phyloP scores from a whole-genome alignment of 192 early-diverging fungal genomes.

The Backusella circina region DNA sequence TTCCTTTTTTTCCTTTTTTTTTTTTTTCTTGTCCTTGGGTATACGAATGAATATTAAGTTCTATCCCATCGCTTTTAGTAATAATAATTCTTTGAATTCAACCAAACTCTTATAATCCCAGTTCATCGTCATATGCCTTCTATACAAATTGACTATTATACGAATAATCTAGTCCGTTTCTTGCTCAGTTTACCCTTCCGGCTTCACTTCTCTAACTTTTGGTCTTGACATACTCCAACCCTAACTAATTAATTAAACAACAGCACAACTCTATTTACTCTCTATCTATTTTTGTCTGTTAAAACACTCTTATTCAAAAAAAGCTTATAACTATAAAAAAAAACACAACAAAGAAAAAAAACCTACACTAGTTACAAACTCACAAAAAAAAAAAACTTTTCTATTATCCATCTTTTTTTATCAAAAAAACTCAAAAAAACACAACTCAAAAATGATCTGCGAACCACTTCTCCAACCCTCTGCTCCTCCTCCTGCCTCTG shows the following conservation, averaged over 20 bases:
- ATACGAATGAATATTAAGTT: conserved; percentile 14
- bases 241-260: conserved; percentile 13
- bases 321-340: neutral
- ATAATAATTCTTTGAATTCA: conserved; percentile 4
- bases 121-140: conserved; percentile 5
- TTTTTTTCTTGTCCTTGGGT: neutral
- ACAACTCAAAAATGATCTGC: neutral
- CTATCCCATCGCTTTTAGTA: neutral
- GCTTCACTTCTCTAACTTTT: conserved; percentile 41
- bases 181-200: conserved; percentile 39
- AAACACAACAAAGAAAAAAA: neutral
- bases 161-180: conserved; percentile 32
- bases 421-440: neutral
- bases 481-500: conserved; percentile 22
- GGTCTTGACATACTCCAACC: conserved; percentile 34
- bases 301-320: neutral
- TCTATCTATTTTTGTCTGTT: neutral
- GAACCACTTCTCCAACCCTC: conserved; percentile 7
- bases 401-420: neutral
- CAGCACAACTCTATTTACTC: neutral
- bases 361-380: neutral
- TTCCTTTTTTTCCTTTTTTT: conserved; percentile 1
- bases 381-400: neutral
- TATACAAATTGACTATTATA: conserved; percentile 34
- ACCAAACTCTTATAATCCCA: neutral